Base-by-base conservation (phyloP, 768 basidiomycete genomes). In the Tulasnella sp. region DNA sequence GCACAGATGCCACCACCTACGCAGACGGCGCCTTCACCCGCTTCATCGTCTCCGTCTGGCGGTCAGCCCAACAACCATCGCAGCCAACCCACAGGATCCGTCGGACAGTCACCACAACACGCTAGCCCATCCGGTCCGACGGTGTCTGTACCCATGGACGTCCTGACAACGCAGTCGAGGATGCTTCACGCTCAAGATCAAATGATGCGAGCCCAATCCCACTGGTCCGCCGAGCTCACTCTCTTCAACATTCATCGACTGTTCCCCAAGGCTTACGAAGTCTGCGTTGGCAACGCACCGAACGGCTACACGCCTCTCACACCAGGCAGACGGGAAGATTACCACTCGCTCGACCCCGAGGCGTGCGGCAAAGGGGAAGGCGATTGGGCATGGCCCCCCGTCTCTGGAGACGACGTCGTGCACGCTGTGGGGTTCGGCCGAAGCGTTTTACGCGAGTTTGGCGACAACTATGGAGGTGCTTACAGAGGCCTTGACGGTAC, bases 351-450 rank as follows among this genome's bases (percentile, higher is more conserved):
- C 29, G 64, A 72, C 71, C 32, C 39, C n/a, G 36, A 63, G 16
- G 71, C 62, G 12, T 72, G 71, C 39, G 62, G 35, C 3, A 59
- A 42, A 17, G 71, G 71, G 32, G 34, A 72, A 63, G 71, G 71
- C 26, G 71, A 72, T 22, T 72, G 71, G 71, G 71, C 71, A 40
- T 72, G 71, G 71, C 71, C 71, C 34, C 37, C 62, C 59, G 32
- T 44, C 36, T 41, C 62, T 37, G 71, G 71, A 26, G 71, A 72
- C 44, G 71, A 72, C 62, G 52, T 72, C 36, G 59, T 44, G 9
- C 71, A 72, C 29, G 71, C 62, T 37, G 71, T 72, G 35, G 71
- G 71, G 26, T 72, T 72, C 62, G 71, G 71, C 36, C 37, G 71
- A 39, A 72, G 71, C 62, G 29, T 72, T n/a, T 65, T 62, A 22